These are phyloP conservation scores for Rhizoclosmatium globosum DNA, from an alignment of 192 early-diverging fungal species.

Conservation along the genomic window DNA sequence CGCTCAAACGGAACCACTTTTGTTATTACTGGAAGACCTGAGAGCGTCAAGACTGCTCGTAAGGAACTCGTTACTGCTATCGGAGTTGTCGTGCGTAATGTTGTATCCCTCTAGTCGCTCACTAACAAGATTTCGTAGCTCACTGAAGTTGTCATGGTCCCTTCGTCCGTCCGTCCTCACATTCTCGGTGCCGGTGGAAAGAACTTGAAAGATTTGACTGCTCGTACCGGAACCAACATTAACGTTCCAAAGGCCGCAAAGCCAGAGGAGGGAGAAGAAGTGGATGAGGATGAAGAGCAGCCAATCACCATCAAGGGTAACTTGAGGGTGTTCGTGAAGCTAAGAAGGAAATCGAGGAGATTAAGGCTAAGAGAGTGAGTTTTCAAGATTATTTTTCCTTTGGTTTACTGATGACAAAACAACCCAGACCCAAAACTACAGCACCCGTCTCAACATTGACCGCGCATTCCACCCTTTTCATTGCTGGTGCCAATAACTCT, in stretches of 20 bases:
- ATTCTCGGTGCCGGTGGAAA: slow-evolving; percentile 86
- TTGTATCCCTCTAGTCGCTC: background rate
- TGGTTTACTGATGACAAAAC: slow-evolving; percentile 2
- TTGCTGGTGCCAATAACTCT: slow-evolving; percentile 78
- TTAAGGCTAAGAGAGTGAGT: slow-evolving; percentile 76
- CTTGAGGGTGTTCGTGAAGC: slow-evolving; percentile 82
- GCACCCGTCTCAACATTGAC: slow-evolving; percentile 74
- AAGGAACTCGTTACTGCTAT: slow-evolving; percentile 70
- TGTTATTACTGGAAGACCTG: slow-evolving; percentile 81
- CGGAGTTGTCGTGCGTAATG: slow-evolving; percentile 35
- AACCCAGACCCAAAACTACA: slow-evolving; percentile 71
- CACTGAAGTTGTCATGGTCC: slow-evolving; percentile 69
- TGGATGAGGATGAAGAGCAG: slow-evolving; percentile 70
- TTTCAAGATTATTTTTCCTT: slow-evolving; percentile 9
- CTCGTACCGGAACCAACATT: slow-evolving; percentile 78
- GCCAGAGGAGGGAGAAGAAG: slow-evolving; percentile 42
- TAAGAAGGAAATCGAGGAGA: slow-evolving; percentile 81
- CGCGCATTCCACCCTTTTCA: slow-evolving; percentile 81
- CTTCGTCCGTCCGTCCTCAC: slow-evolving; percentile 79
- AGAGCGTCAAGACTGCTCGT: slow-evolving; percentile 79
- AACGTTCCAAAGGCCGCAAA: slow-evolving; percentile 67
- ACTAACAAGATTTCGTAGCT: slow-evolving; percentile 29
- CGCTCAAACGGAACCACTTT: slow-evolving; percentile 84
- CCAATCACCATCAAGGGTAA: slow-evolving; percentile 85
- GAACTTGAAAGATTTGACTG: slow-evolving; percentile 78